Percentiles rank a stretch among this genome's conserved stretches.
Conservation (phyloP, 306 rosid species). For the Astragalus glycyphyllos region DNA sequence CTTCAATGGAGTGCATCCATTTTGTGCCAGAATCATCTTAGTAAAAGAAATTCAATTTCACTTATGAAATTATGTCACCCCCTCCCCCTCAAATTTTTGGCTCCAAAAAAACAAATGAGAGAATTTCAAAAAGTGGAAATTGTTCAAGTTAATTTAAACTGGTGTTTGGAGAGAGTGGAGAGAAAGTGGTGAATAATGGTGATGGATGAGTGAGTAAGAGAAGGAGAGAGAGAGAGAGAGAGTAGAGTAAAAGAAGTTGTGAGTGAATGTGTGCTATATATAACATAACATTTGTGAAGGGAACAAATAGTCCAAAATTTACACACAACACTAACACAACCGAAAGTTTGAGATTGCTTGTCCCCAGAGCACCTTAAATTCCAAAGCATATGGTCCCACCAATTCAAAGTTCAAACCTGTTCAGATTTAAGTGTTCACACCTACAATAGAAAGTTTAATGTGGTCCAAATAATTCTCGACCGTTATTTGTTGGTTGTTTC, state of each 20-base stretch:
- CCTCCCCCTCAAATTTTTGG: constrained; percentile 30
- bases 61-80: constrained; percentile 46
- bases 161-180: constrained; percentile 11
- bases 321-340: constrained; percentile 54
- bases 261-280: constrained; percentile 44
- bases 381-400: constrained; percentile 64
- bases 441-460: neutral
- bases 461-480: constrained; percentile 33
- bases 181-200: neutral
- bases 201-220: constrained; percentile 21
- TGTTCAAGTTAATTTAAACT: constrained; percentile 40
- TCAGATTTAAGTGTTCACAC: constrained; percentile 61
- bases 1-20: constrained; percentile 58
- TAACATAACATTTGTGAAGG: constrained; percentile 36
- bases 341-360: constrained; percentile 90
- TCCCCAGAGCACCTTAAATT: constrained; percentile 71
- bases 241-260: constrained; percentile 49
- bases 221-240: constrained; percentile 31
- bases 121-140: constrained; percentile 49
- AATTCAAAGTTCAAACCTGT: constrained; percentile 33
- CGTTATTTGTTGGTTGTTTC: constrained; percentile 39
- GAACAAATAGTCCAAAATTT: constrained; percentile 55
- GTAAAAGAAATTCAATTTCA: constrained; percentile 41
- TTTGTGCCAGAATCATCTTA: constrained; percentile 77
- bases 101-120: constrained; percentile 32